Evolutionary conservation across 345 rosid genomes (phyloP).

Genomic region (Rhizophora apiculata): DNA sequence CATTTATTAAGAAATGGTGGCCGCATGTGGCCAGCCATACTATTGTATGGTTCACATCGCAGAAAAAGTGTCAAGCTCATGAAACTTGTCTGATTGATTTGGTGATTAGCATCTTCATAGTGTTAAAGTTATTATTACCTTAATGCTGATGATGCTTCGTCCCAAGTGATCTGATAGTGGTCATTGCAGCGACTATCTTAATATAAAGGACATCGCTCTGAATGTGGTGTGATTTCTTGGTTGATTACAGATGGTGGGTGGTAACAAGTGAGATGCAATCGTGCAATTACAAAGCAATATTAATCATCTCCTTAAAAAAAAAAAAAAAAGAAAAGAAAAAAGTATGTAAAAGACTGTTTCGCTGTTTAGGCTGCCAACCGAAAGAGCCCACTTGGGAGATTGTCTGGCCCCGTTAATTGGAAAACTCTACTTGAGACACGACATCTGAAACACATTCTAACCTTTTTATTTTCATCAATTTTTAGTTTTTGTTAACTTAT

Average conservation of each 20-base stretch:
- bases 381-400: too few relatives aligned
- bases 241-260: slow-evolving; percentile 12
- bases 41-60: slow-evolving; percentile 12
- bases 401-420: too few relatives aligned
- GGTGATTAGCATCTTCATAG: background rate
- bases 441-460: too few relatives aligned
- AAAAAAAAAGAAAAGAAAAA: too few relatives aligned
- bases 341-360: too few relatives aligned
- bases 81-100: slow-evolving; percentile 5
- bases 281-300: background rate
- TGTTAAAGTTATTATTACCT: background rate
- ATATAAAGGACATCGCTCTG: background rate
- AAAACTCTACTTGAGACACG: too few relatives aligned
- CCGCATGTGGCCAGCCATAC: slow-evolving; percentile 31
- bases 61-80: background rate
- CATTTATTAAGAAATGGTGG: slow-evolving; percentile 1
- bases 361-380: too few relatives aligned
- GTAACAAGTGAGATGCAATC: background rate
- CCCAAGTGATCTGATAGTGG: background rate
- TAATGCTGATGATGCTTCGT: background rate
- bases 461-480: too few relatives aligned
- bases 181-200: slow-evolving; percentile 10
- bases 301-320: too few relatives aligned
- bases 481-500: too few relatives aligned
- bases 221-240: background rate